Conservation (phyloP, 345 rosid species). For the Eucalyptus microcorys region DNA sequence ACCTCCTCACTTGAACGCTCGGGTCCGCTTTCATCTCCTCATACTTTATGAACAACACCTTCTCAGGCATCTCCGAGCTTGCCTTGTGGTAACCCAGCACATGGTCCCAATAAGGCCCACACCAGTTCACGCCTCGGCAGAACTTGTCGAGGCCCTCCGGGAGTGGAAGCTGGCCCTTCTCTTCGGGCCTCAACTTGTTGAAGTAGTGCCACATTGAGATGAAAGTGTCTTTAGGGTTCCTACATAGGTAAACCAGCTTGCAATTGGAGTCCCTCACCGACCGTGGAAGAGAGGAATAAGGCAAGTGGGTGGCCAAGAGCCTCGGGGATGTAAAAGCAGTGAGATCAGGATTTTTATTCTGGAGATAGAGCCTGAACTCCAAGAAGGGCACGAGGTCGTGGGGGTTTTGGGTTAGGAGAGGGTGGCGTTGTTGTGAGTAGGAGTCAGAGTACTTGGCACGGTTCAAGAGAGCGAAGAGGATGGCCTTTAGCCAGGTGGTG, state of each 20-base stretch:
- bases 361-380: neutral
- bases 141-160: slow-evolving; percentile 13
- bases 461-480: neutral
- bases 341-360: neutral
- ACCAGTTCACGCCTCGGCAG: slow-evolving; percentile 9
- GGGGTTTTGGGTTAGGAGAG: neutral
- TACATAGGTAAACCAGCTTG: slow-evolving; percentile 1
- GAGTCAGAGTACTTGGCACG: neutral
- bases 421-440: neutral
- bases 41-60: too few relatives aligned
- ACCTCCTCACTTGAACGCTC: neutral
- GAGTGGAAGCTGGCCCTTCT: slow-evolving; percentile 4
- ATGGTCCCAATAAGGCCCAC: slow-evolving; percentile 27
- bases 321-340: neutral
- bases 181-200: neutral
- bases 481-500: neutral
- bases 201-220: neutral
- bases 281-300: neutral
- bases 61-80: neutral
- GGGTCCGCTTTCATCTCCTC: too few relatives aligned
- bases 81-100: slow-evolving; percentile 22
- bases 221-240: slow-evolving; percentile 7
- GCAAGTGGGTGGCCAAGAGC: neutral
- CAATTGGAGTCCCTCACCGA: neutral
- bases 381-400: neutral